phyloP scores from a whole-genome alignment of 768 basidiomycete genomes.

The Multifurca ochricompacta region DNA sequence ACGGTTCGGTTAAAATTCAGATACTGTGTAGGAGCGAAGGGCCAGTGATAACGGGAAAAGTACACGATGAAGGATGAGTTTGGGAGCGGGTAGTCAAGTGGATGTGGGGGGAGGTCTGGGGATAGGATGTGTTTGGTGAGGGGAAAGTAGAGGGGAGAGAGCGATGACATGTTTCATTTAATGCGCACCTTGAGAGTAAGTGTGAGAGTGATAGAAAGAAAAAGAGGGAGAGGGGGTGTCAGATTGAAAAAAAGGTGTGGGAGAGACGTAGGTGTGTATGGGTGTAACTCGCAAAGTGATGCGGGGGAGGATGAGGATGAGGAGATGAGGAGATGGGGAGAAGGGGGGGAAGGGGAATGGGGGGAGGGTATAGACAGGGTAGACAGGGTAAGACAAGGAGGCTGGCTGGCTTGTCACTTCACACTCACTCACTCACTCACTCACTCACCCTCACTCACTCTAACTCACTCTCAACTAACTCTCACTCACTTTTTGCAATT shows the following conservation, averaged over 20 bases:
- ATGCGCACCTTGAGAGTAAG: slow-evolving; percentile 18
- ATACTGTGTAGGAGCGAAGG: slow-evolving; percentile 27
- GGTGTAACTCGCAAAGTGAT: no score
- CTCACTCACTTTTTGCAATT: no score
- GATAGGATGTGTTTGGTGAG: slow-evolving; percentile 23
- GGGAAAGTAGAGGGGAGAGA: slow-evolving; percentile 28
- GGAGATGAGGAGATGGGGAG: no score
- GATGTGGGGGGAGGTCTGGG: slow-evolving; percentile 21
- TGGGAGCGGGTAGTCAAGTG: slow-evolving; percentile 19
- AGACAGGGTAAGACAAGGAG: no score
- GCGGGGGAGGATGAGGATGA: no score
- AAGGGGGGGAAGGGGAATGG: slow-evolving; percentile 11
- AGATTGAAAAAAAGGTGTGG: no score
- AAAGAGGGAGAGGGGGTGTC: neutral
- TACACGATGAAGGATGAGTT: slow-evolving; percentile 21
- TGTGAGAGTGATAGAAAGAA: neutral
- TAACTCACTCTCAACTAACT: no score
- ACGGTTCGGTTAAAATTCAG: slow-evolving; percentile 33
- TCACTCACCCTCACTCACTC: no score
- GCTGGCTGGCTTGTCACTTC: no score
- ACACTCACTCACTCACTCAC: no score
- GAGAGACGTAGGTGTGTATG: no score
- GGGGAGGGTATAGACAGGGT: neutral
- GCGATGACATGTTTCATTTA: slow-evolving; percentile 13
- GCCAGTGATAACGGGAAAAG: slow-evolving; percentile 27